Evolutionary conservation across 116 monocot species (phyloP).

Genomic region (Posidonia oceanica): DNA sequence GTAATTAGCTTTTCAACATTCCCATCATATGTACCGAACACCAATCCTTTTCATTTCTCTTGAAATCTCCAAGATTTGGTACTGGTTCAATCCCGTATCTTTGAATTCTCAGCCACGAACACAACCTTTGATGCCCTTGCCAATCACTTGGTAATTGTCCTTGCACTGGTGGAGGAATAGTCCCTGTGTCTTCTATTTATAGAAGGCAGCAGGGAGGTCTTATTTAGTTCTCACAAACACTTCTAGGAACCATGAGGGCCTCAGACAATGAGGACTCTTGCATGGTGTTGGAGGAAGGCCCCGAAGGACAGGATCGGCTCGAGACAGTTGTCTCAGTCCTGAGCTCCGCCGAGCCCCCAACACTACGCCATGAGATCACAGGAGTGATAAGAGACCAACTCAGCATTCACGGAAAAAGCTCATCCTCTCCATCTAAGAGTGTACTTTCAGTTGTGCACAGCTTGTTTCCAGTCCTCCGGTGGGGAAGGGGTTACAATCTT

Average conservation of each 20-base stretch:
- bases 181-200: too few species aligned
- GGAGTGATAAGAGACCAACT: constrained; percentile 1
- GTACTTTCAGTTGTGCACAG: constrained; percentile 14
- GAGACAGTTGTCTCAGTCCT: constrained; percentile 23
- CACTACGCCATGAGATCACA: constrained; percentile 37
- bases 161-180: too few species aligned
- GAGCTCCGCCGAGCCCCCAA: constrained; percentile 37
- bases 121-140: too few species aligned
- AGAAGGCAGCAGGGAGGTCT: too few species aligned
- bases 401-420: constrained; percentile 2
- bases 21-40: too few species aligned
- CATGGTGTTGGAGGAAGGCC: constrained; percentile 2
- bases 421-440: constrained; percentile 3
- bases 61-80: too few species aligned
- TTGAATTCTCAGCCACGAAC: too few species aligned
- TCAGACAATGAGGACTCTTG: constrained; percentile 4
- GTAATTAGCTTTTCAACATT: too few species aligned
- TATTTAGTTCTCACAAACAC: constrained; percentile 63
- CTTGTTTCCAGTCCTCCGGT: constrained; percentile 56
- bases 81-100: too few species aligned
- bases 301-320: not conserved
- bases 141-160: too few species aligned
- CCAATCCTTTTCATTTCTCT: too few species aligned
- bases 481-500: constrained; percentile 58
- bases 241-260: constrained; percentile 37